Evolutionary conservation across 1,284 basidiomycete species (phyloP).

Genomic region (Austroboletus sp.): DNA sequence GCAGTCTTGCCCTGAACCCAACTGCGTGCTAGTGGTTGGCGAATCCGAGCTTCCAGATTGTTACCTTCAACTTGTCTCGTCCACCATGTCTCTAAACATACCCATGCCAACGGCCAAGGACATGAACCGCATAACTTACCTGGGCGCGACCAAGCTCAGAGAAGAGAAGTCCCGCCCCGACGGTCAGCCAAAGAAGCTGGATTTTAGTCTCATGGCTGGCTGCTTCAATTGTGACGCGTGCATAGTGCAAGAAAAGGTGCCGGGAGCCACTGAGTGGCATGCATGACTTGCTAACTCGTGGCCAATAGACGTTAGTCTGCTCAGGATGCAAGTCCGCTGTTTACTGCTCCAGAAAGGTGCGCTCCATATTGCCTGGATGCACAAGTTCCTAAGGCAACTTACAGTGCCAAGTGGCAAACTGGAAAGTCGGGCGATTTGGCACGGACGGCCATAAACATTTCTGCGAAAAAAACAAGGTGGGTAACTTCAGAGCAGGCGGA

Average conservation of each 20-base stretch:
- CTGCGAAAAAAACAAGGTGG: slow-evolving; percentile 35
- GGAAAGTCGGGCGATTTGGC: slow-evolving; percentile 28
- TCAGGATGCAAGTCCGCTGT: slow-evolving; percentile 27
- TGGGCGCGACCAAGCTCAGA: slow-evolving; percentile 27
- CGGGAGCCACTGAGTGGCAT: not conserved
- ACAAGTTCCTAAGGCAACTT: not conserved
- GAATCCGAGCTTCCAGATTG: too few relatives aligned
- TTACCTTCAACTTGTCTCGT: not conserved
- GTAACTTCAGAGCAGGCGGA: slow-evolving; percentile 4
- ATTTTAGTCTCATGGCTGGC: slow-evolving; percentile 21
- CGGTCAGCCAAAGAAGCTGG: slow-evolving; percentile 28
- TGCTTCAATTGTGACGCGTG: slow-evolving; percentile 22
- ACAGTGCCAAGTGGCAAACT: slow-evolving; percentile 30
- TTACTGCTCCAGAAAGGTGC: slow-evolving; percentile 30
- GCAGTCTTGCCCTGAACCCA: too few relatives aligned
- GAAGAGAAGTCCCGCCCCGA: slow-evolving; percentile 23
- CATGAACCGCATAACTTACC: slow-evolving; percentile 27
- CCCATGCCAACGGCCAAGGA: slow-evolving; percentile 24
- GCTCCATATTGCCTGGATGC: not conserved
- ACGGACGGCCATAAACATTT: slow-evolving; percentile 32
- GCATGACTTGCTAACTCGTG: not conserved
- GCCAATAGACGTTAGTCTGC: slow-evolving; percentile 25
- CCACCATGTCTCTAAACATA: slow-evolving; percentile 21
- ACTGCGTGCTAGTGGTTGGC: too few relatives aligned
- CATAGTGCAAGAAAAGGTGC: slow-evolving; percentile 21